A percentile compares a stretch with the other conserved stretches of the same genome.
Evolutionary conservation across 345 rosid genomes (phyloP).

Genomic region (Salix brachista): DNA sequence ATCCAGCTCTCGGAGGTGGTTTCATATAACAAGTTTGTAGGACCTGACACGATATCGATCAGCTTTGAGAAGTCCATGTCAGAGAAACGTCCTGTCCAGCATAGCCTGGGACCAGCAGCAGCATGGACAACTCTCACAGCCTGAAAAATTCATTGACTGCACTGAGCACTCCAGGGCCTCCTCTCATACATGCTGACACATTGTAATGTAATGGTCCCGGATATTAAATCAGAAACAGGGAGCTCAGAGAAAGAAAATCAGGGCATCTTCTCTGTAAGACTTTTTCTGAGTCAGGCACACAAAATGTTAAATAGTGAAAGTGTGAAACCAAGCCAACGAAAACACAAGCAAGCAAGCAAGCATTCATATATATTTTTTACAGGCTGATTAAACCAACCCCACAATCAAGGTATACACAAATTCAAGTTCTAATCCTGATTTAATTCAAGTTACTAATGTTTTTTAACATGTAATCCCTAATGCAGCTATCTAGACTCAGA

Average conservation of each 20-base stretch:
- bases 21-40: background rate
- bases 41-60: too few species aligned
- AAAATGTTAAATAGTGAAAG: constrained; percentile 2
- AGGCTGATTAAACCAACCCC: constrained; percentile 19
- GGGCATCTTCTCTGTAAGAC: constrained; percentile 6
- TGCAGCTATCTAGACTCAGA: background rate
- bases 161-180: background rate
- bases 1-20: too few species aligned
- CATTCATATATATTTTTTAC: constrained; percentile 14
- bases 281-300: background rate
- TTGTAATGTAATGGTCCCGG: constrained; percentile 6
- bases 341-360: background rate
- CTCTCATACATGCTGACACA: background rate
- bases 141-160: background rate
- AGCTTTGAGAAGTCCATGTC: background rate
- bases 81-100: background rate
- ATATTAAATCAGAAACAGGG: background rate
- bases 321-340: constrained; percentile 14
- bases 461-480: background rate
- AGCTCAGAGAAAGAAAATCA: background rate
- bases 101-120: constrained; percentile 3
- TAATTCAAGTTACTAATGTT: background rate
- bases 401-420: constrained; percentile 20
- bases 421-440: constrained; percentile 22
- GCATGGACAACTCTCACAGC: background rate